phyloP scores from a whole-genome alignment of 1,139 yeast species.

The Magnusiomyces fungicola region DNA sequence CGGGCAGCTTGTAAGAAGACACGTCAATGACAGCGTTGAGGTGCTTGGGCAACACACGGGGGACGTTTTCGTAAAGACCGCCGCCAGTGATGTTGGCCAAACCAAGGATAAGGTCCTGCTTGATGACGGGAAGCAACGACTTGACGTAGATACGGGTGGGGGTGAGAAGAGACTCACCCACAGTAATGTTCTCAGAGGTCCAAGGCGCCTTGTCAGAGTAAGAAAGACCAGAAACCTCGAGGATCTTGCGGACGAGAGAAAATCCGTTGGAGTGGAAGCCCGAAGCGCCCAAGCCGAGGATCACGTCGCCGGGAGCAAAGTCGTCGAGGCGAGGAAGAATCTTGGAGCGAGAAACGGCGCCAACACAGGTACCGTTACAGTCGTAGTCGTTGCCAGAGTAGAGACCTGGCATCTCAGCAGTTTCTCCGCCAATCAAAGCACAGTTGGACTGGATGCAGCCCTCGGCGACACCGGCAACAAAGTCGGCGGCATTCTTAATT shows the following conservation, averaged over 20 bases:
- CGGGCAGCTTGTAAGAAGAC: constrained; percentile 74
- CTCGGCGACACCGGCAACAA: constrained; percentile 91
- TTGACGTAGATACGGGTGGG: constrained; percentile 96
- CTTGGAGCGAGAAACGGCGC: constrained; percentile 81
- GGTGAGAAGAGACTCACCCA: constrained; percentile 78
- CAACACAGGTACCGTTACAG: constrained; percentile 96
- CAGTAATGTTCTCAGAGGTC: constrained; percentile 56
- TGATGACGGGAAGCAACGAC: constrained; percentile 70
- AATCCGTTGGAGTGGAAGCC: constrained; percentile 97
- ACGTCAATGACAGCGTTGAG: constrained; percentile 79
- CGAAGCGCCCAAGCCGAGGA: constrained; percentile 81
- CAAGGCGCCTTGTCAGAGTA: constrained; percentile 83
- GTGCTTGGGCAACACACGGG: constrained; percentile 81
- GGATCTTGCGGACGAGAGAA: constrained; percentile 90
- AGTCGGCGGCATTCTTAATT: constrained; percentile 72
- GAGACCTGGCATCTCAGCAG: constrained; percentile 99
- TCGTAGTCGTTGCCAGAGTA: constrained; percentile 93
- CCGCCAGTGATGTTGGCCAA: constrained; percentile 98
- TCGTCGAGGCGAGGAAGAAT: constrained; percentile 62
- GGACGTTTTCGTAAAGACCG: constrained; percentile 92
- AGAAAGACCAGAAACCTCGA: constrained; percentile 61
- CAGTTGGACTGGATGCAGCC: constrained; percentile 95
- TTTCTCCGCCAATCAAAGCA: constrained; percentile 98
- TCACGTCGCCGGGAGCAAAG: constrained; percentile 72
- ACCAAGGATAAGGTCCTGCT: constrained; percentile 65